phyloP scores from a whole-genome alignment of 2,329 filamentous ascomycete species.

The Cytospora schulzeri region DNA sequence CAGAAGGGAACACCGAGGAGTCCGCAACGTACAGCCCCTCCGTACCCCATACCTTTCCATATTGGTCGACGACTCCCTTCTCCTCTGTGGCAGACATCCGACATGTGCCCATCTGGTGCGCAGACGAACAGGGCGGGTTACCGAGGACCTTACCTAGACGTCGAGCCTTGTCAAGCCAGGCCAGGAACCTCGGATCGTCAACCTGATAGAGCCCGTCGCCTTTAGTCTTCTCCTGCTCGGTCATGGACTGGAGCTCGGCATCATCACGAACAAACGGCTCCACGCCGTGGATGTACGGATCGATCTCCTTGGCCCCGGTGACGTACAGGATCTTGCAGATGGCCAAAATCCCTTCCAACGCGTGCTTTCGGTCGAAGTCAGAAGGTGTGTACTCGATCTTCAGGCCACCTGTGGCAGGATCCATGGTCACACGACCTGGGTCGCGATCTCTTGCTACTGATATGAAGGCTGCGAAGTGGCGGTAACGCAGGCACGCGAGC shows the following conservation, averaged over 20 bases:
- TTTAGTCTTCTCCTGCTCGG: conserved; percentile 21
- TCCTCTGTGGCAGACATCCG: conserved; percentile 63
- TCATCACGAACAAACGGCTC: conserved; percentile 59
- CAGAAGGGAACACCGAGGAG: conserved; percentile 74
- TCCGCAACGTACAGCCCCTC: conserved; percentile 71
- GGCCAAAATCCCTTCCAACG: conserved; percentile 71
- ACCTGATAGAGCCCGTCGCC: conserved; percentile 45
- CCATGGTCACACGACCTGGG: conserved; percentile 71
- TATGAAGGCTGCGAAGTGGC: conserved; percentile 73
- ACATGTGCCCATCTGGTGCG: conserved; percentile 81
- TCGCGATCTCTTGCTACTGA: conserved; percentile 75
- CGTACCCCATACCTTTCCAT: conserved; percentile 66
- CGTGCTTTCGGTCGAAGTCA: conserved; percentile 70
- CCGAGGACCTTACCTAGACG: conserved; percentile 53
- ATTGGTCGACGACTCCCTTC: conserved; percentile 60
- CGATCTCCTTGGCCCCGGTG: conserved; percentile 79
- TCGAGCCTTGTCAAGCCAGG: conserved; percentile 59
- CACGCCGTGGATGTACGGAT: conserved; percentile 63
- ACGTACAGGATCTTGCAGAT: conserved; percentile 77
- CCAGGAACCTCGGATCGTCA: conserved; percentile 60
- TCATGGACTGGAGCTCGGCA: not conserved
- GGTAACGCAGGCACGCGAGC: conserved; percentile 66
- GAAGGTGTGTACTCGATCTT: conserved; percentile 72
- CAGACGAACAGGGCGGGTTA: conserved; percentile 61
- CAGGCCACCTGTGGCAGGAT: conserved; percentile 65